Evolutionary conservation across 2,329 filamentous ascomycete species (phyloP).

Genomic region (Sclerotinia glacialis): DNA sequence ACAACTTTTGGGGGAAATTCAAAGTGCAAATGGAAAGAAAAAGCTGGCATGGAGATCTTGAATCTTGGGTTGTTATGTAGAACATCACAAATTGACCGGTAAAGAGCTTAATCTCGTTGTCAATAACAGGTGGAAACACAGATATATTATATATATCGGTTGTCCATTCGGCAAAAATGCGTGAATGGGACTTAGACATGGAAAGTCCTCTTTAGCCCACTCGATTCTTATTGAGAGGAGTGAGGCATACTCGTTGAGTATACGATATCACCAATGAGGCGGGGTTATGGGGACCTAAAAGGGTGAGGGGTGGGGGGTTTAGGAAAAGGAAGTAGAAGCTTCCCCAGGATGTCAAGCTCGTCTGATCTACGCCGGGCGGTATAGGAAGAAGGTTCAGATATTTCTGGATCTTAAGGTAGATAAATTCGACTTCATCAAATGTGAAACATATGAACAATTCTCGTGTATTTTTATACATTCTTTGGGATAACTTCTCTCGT

Average conservation of each 20-base stretch:
- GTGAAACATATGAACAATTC: neutral
- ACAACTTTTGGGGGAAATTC: constrained; percentile 37
- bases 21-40: constrained; percentile 32
- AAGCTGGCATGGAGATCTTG: constrained; percentile 27
- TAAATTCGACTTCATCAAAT: neutral
- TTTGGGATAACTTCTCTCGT: neutral
- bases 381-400: neutral
- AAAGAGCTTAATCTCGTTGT: neutral
- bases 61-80: neutral
- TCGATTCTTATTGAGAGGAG: neutral
- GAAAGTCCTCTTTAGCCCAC: neutral
- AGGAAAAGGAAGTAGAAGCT: too few species aligned
- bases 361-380: neutral
- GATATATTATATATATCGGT: neutral
- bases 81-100: neutral
- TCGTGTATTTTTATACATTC: neutral
- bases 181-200: neutral
- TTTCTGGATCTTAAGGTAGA: neutral
- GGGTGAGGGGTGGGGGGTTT: neutral
- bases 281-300: neutral
- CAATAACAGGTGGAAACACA: neutral
- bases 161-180: neutral
- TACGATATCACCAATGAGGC: neutral
- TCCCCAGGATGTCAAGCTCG: neutral
- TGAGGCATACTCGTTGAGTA: neutral